phyloP scores from a whole-genome alignment of 2,329 filamentous ascomycete species.

The Aspergillus floridensis region DNA sequence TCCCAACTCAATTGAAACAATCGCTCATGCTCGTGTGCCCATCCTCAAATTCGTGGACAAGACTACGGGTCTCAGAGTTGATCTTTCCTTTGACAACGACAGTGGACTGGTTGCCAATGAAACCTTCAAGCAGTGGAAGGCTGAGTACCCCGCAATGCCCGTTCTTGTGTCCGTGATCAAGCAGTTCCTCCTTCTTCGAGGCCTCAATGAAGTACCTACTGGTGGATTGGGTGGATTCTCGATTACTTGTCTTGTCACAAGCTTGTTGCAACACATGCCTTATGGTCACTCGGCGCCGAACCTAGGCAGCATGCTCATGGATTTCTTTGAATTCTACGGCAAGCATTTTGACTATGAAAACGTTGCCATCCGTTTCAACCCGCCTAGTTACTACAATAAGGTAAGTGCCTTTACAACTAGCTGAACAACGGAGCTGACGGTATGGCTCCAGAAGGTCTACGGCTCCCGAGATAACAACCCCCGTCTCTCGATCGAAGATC shows the following conservation, averaged over 20 bases:
- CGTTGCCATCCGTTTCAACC: conserved; percentile 72
- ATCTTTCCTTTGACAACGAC: conserved; percentile 91
- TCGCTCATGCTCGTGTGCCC: conserved; percentile 77
- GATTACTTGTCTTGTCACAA: conserved; percentile 88
- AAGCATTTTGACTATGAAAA: conserved; percentile 69
- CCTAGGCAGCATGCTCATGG: conserved; percentile 76
- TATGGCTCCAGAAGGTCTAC: conserved; percentile 30
- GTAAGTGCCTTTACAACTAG: conserved; percentile 40
- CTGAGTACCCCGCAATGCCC: conserved; percentile 78
- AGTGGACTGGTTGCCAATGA: conserved; percentile 76
- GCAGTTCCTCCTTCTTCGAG: conserved; percentile 85
- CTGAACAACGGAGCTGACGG: conserved; percentile 9
- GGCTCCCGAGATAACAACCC: conserved; percentile 59
- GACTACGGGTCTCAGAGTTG: conserved; percentile 75
- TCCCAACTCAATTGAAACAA: conserved; percentile 61
- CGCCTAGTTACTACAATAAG: conserved; percentile 75
- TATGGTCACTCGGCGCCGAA: conserved; percentile 66
- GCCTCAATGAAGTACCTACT: conserved; percentile 84
- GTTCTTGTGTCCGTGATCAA: conserved; percentile 85
- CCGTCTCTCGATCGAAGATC: conserved; percentile 85
- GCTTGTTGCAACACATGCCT: conserved; percentile 78
- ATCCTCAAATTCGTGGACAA: conserved; percentile 87
- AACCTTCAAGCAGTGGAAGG: conserved; percentile 79
- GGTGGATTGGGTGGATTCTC: conserved; percentile 93
- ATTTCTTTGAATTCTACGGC: conserved; percentile 88